A percentile compares a stretch with the other conserved stretches of the same genome.
These are phyloP conservation scores for Lathyrus sativus DNA, from an alignment of 306 rosid species.

Conservation along the genomic window DNA sequence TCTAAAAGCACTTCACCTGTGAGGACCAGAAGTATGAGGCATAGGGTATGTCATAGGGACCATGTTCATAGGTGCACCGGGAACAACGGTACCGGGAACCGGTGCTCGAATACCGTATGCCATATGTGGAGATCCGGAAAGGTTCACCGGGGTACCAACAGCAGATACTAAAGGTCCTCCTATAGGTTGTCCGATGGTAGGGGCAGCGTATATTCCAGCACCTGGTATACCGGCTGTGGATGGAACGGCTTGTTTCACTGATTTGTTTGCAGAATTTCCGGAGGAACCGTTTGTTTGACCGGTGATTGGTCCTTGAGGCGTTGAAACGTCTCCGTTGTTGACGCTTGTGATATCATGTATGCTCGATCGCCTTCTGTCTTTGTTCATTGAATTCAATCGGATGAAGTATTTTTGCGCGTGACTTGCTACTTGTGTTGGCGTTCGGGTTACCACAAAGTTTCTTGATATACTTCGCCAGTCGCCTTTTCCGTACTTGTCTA, in stretches of 20 bases:
- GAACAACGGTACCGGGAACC: conserved; percentile 63
- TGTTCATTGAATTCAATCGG: conserved; percentile 93
- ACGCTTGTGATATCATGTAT: conserved; percentile 94
- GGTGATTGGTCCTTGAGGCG: conserved; percentile 80
- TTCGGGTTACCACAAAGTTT: conserved; percentile 90
- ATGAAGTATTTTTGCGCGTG: conserved; percentile 97
- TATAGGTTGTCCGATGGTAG: conserved; percentile 85
- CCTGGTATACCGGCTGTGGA: conserved; percentile 58
- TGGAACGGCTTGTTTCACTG: conserved; percentile 56
- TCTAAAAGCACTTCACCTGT: conserved; percentile 58
- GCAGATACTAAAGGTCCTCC: conserved; percentile 90
- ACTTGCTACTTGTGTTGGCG: conserved; percentile 98
- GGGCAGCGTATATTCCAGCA: conserved; percentile 70
- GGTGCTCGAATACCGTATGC: conserved; percentile 81
- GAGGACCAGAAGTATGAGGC: conserved; percentile 78
- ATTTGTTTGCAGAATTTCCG: conserved; percentile 52
- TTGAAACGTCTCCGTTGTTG: conserved; percentile 66
- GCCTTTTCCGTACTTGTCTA: conserved; percentile 95
- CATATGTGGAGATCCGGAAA: conserved; percentile 64
- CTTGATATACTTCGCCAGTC: conserved; percentile 99
- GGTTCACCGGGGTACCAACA: conserved; percentile 87
- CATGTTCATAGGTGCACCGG: conserved; percentile 82
- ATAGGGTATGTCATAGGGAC: conserved; percentile 72
- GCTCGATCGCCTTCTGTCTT: conserved; percentile 95
- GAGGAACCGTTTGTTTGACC: conserved; percentile 77